These are phyloP conservation scores for Aegle marmelos DNA, from an alignment of 345 rosid genomes.

Conservation along the genomic window DNA sequence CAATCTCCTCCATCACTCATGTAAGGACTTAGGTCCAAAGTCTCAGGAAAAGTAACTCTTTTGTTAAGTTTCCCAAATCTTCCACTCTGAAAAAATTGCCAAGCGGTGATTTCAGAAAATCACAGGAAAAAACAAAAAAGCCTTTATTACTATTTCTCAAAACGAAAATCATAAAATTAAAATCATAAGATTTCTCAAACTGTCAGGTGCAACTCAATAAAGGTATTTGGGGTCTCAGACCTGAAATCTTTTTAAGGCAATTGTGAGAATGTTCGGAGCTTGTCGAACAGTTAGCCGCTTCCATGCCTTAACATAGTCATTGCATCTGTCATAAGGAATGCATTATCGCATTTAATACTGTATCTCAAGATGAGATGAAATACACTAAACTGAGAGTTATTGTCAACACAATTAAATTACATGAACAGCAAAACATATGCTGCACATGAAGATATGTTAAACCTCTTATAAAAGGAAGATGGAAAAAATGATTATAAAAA, in stretches of 20 bases:
- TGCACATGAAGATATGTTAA: not conserved
- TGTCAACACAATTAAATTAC: not conserved
- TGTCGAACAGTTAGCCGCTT: conserved; percentile 72
- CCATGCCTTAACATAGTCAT: conserved; percentile 92
- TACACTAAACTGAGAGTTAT: not conserved
- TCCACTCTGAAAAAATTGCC: conserved; percentile 69
- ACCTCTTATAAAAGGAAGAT: not conserved
- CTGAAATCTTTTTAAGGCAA: conserved; percentile 94
- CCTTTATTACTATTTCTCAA: not conserved
- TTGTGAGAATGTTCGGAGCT: conserved; percentile 88
- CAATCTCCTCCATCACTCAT: conserved; percentile 77
- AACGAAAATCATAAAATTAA: not conserved
- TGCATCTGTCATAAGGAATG: conserved; percentile 48
- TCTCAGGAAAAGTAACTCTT: conserved; percentile 80
- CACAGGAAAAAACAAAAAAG: not conserved
- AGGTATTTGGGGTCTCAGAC: conserved; percentile 23
- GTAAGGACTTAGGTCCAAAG: conserved; percentile 77
- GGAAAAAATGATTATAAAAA: not conserved
- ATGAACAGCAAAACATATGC: not conserved
- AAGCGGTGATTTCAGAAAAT: conserved; percentile 9
- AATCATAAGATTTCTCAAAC: not conserved
- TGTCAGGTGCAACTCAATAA: not conserved
- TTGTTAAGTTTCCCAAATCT: conserved; percentile 97
- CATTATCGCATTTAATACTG: not conserved
- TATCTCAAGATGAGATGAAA: not conserved